Evolutionary conservation across 208 protist species (phyloP), one percentile per base, ranked within the genome.

Genomic region (Kentomonas sorsogonicus): DNA sequence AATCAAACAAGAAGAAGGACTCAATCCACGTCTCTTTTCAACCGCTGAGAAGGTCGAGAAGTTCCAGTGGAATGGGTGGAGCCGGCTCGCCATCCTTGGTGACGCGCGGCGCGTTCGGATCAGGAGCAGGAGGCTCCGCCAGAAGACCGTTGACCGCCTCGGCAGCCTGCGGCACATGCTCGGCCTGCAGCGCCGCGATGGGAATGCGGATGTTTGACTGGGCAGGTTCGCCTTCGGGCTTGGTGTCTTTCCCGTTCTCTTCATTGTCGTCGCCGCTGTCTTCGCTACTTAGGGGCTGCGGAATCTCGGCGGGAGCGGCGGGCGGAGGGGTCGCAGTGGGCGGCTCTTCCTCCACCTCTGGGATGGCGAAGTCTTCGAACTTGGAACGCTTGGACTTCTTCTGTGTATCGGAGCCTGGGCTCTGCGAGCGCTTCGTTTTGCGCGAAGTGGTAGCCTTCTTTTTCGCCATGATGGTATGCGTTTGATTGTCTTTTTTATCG

Each of bases 1-100:
- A n/a, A n/a, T n/a, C n/a, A n/a, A n/a, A n/a, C n/a, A n/a, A n/a
- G n/a, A n/a, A n/a, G n/a, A n/a, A 33, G 1, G 11, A 9, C 16
- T 50, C 27, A 33, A 0, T 33, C n/a, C n/a, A 50, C 31, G n/a
- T 0, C 34, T 18, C 1, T n/a, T 26, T 18, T 59, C 52, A 87
- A 11, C 63, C 76, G 38, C 69, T 88, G 16, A 94, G 67, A 10
- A 94, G 65, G 59, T 91, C 65, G 69, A 94, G 75, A 26, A 94
- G 72, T 33, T 83, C 69, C 11, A 74, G 86, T 7, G 84, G 84
- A 59, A 94, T 78, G 0, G 82, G 67, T 4, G 87, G 87, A 0
- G 77, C 70, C 3, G 63, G 63, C 25, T 74, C 74, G 36, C 82
- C 82, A 9, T 86, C 79, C 60, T 77, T 74, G 2, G 87, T 94